Evolutionary conservation across 106 monocot genomes (phyloP), one percentile per base, ranked within the genome.

Genomic region (Dendrobium chrysotoxum): DNA sequence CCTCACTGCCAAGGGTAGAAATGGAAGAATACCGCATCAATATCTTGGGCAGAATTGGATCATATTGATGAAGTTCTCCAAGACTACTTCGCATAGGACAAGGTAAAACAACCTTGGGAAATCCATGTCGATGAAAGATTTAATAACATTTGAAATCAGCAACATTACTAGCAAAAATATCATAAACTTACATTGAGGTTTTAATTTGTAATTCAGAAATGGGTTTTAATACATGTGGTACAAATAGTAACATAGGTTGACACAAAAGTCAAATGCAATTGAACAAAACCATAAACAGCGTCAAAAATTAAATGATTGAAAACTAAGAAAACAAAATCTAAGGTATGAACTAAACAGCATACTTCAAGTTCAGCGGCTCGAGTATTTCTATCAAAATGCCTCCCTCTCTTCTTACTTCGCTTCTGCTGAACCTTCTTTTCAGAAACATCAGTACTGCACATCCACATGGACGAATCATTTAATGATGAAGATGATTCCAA

Each of bases 301-400:
- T 40, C 30, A 74, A 73, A 73, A 73, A 21, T 40, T 18, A 73
- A 73, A 20, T 40, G 16, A 5, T 0, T 76, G 9, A 47, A 47
- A 76, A 10, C 28, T 1, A 70, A 30, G 31, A 70, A 28, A 70
- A 18, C 50, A 1, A 20, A 46, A 79, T 12, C n/a, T 30, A 70
- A 35, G 40, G 46, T 6, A 73, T n/a, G 75, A 79, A 72, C 8
- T 16, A 85, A 80, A 80, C 61, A 80, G 38, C 86, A 84, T 88
- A 94, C 96, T 83, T 94, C 87, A 82, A 97, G 55, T 82, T 92
- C 86, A 79, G 89, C 78, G 41, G 92, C 92, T 83, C 96, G 88
- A 81, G 50, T 86, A 81, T 94, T 86, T 82, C 96, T 87, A 83
- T 97, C 94, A 89, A 94, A 97, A 40, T 47, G 39, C 83, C 94